Base-by-base conservation (phyloP, 2,329 filamentous ascomycete species). In the Xylariaceae sp. region DNA sequence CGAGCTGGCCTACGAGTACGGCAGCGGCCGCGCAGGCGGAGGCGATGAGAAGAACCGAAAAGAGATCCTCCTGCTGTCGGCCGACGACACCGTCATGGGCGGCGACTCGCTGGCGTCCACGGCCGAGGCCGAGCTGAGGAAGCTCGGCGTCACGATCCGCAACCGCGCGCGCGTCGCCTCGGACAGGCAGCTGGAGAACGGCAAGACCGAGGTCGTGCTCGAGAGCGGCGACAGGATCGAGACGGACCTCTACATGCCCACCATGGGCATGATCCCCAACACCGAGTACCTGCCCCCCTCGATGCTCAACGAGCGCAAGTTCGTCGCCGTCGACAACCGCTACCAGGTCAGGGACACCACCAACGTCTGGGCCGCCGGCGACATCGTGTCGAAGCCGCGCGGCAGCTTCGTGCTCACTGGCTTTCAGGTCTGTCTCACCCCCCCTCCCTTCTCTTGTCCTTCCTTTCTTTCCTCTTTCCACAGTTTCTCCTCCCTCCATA, bases 231-330 rank as follows among this genome's bases (percentile, higher is more conserved):
- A 66, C 40, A 67, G 53, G 31, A 46, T 77, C 38, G 43, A 56
- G 6, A 72, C 72, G 2, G 74, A 79, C 45, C 39, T 72, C n/a
- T 75, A 74, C 51, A 57, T 79, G 16, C 65, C 73, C 5, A 72
- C 73, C 4, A 65, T 68, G 46, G 75, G 75, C 19, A 53, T 75
- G 25, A 48, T 59, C 14, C 68, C 74, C 28, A 79, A 78, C 53
- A 66, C 69, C 5, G 65, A 66, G 25, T 77, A 65, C 51, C 44
- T 79, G 4, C 65, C 68, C 2, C 50, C 46, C 4, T 47, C 51
- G 26, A 55, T 68, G 38, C 58, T 75, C 5, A 64, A 60, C 14
- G 59, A 63, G 14, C 55, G 51, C 31, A 63, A 61, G 33, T 67
- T 64, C 38, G 64, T 68, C 33, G 53, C 61, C 11, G 64, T 72